Evolutionary conservation across 1,284 basidiomycete genomes (phyloP).

Genomic region (Dichomitus squalens): DNA sequence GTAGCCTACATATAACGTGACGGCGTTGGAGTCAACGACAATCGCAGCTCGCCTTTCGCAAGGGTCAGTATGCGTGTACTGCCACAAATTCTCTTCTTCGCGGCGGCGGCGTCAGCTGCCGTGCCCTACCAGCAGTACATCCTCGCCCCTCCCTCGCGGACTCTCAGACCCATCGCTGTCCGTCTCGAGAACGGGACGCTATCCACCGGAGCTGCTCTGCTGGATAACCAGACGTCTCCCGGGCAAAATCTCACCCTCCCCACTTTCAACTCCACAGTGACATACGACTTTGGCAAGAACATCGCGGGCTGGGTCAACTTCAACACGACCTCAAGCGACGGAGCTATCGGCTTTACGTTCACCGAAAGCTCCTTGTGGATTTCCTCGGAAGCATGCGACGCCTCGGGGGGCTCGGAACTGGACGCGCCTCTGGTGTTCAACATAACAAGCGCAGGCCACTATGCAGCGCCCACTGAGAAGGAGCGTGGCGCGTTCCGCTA

Average conservation of each 20-base stretch:
- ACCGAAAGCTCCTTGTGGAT: constrained; percentile 23
- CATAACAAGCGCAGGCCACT: constrained; percentile 8
- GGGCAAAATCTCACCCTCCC: constrained; percentile 2
- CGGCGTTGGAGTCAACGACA: not conserved
- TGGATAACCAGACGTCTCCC: not conserved
- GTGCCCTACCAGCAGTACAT: constrained; percentile 21
- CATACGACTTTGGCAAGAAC: constrained; percentile 26
- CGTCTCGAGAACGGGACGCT: constrained; percentile 11
- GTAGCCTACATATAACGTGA: not conserved
- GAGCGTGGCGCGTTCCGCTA: constrained; percentile 23
- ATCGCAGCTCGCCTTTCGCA: not conserved
- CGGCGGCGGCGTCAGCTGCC: not conserved
- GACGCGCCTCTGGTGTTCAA: constrained; percentile 19
- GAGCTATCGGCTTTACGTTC: constrained; percentile 19
- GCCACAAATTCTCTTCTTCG: not conserved
- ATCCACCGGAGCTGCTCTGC: constrained; percentile 6
- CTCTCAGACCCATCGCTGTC: constrained; percentile 11
- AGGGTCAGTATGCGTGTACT: not conserved
- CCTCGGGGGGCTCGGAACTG: constrained; percentile 8
- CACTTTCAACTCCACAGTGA: constrained; percentile 16
- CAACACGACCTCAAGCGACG: constrained; percentile 10
- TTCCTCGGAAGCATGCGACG: constrained; percentile 13
- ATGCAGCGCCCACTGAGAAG: constrained; percentile 10
- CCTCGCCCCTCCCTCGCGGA: constrained; percentile 17
- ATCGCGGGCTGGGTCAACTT: constrained; percentile 21